A percentile compares a stretch with the other conserved stretches of the same genome.
phyloP scores from a whole-genome alignment of 73 alveolate genomes.

The Blepharisma stoltei region DNA sequence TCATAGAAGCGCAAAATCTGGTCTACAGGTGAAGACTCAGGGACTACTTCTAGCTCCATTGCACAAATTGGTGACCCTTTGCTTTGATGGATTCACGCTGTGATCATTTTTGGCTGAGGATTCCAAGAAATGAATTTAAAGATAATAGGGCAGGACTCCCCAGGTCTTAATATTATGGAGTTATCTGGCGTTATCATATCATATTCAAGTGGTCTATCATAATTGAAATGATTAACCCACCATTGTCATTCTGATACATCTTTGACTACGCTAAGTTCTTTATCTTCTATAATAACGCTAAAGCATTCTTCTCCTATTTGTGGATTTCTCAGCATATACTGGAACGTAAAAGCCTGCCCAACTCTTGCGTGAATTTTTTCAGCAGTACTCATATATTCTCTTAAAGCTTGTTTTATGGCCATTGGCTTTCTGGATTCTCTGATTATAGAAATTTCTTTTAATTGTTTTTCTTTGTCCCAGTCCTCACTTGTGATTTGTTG shows the following conservation, averaged over 20 bases:
- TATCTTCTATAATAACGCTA: constrained; percentile 16
- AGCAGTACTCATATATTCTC: neutral
- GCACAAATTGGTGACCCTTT: constrained; percentile 44
- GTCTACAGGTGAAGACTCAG: constrained; percentile 50
- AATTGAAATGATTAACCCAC: constrained; percentile 47
- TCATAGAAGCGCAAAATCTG: constrained; percentile 57
- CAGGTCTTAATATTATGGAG: constrained; percentile 40
- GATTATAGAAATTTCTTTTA: constrained; percentile 8
- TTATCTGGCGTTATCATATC: constrained; percentile 47
- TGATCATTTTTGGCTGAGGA: constrained; percentile 36
- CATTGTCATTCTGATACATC: constrained; percentile 51
- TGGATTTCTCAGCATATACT: neutral
- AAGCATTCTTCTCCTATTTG: constrained; percentile 19
- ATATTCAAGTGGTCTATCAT: constrained; percentile 54
- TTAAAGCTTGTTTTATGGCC: constrained; percentile 29
- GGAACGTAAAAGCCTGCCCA: constrained; percentile 4
- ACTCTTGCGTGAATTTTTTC: neutral
- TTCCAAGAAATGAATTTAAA: constrained; percentile 45
- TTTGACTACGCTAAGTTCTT: constrained; percentile 1
- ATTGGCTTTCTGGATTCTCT: constrained; percentile 16
- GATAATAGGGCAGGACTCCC: constrained; percentile 51
- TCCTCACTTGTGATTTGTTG: neutral
- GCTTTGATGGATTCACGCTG: constrained; percentile 29
- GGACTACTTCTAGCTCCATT: constrained; percentile 48
- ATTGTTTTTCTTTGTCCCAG: constrained; percentile 32